Evolutionary conservation across 176 grass and related monocot species (phyloP), one percentile per base, ranked within the genome.

Genomic region (Puya raimondii): DNA sequence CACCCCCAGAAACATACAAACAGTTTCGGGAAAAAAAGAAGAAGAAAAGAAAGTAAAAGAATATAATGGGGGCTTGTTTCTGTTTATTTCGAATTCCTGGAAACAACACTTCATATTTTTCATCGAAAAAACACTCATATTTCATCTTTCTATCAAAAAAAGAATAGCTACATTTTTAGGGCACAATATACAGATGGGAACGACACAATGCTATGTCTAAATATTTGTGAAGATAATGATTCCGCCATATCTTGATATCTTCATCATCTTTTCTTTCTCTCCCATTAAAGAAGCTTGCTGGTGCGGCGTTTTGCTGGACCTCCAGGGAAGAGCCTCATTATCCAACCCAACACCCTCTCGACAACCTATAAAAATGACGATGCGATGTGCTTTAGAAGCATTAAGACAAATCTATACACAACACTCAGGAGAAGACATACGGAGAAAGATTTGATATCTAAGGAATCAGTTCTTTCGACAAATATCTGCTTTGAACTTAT

Each of bases 311-410:
- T 99, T 69, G 82, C 66, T 2, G 87, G 87, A 6, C 95, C 90
- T 66, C 87, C 87, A 52, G 95, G 95, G 74, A 99, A 99, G 65
- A 99, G 95, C 80, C 91, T 99, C 82, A 94, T 94, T 82, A 99
- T 91, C 95, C 95, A 99, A 70, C 90, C 87, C 72, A 99, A 80
- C 67, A 99, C 95, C 70, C 90, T 80, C 72, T 91, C 95, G 1
- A 99, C 95, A 21, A 94, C 95, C 95, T 99, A 76, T 3, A 77
- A 47, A 27, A 25, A 79, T 75, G 50, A 3, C 17, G 42, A 71
- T 11, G 72, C 10, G 12, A 72, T 61, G 49, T 69, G 48, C 12
- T 49, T 68, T 70, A 18, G 56, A n/a, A 61, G 56, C 16, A 61
- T 61, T 61, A 61, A 61, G 56, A 61, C n/a, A 61, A 61, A 9